These are phyloP conservation scores for Chlamydomonas incerta DNA, from an alignment of 139 green algal species.

Conservation along the genomic window DNA sequence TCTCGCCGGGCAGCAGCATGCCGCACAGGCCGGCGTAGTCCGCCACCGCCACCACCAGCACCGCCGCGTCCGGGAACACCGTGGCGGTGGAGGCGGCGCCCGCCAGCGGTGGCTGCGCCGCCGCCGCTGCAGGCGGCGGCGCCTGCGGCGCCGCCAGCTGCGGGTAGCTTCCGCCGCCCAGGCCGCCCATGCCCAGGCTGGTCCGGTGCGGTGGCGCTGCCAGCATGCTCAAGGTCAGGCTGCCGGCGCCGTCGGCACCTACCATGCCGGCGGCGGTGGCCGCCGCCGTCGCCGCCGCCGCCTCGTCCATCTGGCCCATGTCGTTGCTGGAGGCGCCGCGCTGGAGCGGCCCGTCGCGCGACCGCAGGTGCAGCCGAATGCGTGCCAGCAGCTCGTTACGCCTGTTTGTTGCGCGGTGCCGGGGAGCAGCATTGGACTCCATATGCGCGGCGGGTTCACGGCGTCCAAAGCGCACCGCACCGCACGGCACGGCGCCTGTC, in stretches of 20 bases:
- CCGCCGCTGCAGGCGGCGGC: not conserved
- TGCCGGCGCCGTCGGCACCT: not conserved
- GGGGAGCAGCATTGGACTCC: too few relatives aligned
- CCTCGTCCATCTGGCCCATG: too few relatives aligned
- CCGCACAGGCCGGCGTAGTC: constrained; percentile 30
- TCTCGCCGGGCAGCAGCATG: constrained; percentile 29
- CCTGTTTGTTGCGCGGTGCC: too few relatives aligned
- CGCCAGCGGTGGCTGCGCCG: not conserved
- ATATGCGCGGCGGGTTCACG: too few relatives aligned
- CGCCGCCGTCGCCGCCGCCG: not conserved
- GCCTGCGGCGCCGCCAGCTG: not conserved
- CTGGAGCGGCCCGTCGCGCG: not conserved
- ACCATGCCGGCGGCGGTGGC: not conserved
- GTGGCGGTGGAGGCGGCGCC: too few relatives aligned
- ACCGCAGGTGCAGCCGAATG: constrained; percentile 65
- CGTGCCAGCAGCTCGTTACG: constrained; percentile 60
- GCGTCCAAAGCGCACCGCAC: too few relatives aligned
- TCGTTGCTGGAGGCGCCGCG: too few relatives aligned
- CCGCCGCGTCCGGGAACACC: not conserved
- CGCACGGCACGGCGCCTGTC: too few relatives aligned
- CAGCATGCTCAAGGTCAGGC: too few relatives aligned
- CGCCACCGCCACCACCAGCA: constrained; percentile 28
- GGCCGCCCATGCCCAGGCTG: too few relatives aligned
- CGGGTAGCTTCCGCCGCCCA: not conserved
- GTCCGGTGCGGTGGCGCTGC: not conserved